These are phyloP conservation scores for Blumeriella jaapii DNA, from an alignment of 2,329 filamentous ascomycete genomes.

Conservation along the genomic window DNA sequence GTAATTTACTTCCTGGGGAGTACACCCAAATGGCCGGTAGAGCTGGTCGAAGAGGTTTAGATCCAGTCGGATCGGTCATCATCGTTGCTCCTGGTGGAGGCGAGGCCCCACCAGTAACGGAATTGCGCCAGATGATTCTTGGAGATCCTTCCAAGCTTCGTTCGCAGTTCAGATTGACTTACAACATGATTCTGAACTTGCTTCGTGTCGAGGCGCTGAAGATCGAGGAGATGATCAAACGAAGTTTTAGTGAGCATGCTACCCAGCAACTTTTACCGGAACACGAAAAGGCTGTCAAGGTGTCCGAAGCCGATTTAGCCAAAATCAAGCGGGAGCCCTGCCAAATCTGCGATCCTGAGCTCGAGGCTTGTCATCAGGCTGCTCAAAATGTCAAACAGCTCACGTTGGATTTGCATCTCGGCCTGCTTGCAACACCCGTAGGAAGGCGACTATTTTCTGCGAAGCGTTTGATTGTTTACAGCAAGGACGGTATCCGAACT, in stretches of 20 bases:
- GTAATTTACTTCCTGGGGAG: conserved; percentile 84
- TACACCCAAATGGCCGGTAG: conserved; percentile 98
- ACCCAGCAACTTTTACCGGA: conserved; percentile 90
- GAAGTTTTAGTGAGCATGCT: conserved; percentile 96
- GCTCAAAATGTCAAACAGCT: conserved; percentile 68
- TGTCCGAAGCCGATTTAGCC: conserved; percentile 82
- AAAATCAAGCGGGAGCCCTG: conserved; percentile 84
- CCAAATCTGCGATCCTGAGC: conserved; percentile 64
- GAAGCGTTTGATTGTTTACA: conserved; percentile 73
- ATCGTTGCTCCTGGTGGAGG: conserved; percentile 73
- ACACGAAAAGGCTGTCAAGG: conserved; percentile 86
- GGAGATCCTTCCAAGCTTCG: conserved; percentile 90
- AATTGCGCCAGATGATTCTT: conserved; percentile 86
- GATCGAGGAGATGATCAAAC: conserved; percentile 99
- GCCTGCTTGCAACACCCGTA: conserved; percentile 66
- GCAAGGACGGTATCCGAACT: conserved; percentile 71
- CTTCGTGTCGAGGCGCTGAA: conserved; percentile 91
- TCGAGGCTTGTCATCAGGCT: conserved; percentile 72
- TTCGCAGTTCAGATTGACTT: conserved; percentile 92
- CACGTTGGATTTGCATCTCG: conserved; percentile 70
- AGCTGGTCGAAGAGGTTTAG: conserved; percentile 83
- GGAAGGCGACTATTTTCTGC: conserved; percentile 68
- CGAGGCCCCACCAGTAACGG: conserved; percentile 75
- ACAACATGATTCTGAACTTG: conserved; percentile 98
- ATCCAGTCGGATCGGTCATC: conserved; percentile 87